phyloP scores from a whole-genome alignment of 2,329 filamentous ascomycete genomes.

The Cladosporium halotolerans region DNA sequence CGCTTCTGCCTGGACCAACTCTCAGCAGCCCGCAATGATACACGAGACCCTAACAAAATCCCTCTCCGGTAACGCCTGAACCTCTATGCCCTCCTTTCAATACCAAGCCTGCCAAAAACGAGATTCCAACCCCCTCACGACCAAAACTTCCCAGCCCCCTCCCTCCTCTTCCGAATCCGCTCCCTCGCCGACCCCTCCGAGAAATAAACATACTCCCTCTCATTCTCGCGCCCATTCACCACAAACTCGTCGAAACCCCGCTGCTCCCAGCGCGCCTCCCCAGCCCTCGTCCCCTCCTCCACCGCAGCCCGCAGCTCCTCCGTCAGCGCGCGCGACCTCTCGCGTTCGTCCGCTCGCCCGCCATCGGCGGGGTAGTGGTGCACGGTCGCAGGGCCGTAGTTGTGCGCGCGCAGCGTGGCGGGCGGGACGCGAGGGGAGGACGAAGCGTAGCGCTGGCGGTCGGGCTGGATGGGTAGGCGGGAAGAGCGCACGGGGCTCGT shows the following conservation, averaged over 20 bases:
- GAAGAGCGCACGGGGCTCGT: slow-evolving; percentile 3
- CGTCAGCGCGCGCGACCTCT: not conserved
- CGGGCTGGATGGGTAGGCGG: not conserved
- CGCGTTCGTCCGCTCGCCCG: not conserved
- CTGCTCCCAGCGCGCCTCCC: not conserved
- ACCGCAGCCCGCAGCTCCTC: not conserved
- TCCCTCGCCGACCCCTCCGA: slow-evolving; percentile 2
- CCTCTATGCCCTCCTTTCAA: too few relatives aligned
- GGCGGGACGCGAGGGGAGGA: not conserved
- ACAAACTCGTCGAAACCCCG: slow-evolving; percentile 1
- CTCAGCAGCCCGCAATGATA: too few relatives aligned
- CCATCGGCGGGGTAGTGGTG: not conserved
- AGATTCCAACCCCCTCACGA: not conserved
- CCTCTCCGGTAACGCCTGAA: too few relatives aligned
- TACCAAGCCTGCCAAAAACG: too few relatives aligned
- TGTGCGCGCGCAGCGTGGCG: not conserved
- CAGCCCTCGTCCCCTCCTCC: not conserved
- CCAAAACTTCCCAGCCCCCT: not conserved
- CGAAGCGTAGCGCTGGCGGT: slow-evolving; percentile 1
- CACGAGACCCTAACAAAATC: too few relatives aligned
- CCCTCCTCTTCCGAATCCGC: not conserved
- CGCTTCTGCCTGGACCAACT: too few relatives aligned
- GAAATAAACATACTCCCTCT: not conserved
- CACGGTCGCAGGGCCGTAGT: not conserved
- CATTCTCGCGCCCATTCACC: not conserved